phyloP scores from a whole-genome alignment of 345 rosid genomes.

The Salix caprea region DNA sequence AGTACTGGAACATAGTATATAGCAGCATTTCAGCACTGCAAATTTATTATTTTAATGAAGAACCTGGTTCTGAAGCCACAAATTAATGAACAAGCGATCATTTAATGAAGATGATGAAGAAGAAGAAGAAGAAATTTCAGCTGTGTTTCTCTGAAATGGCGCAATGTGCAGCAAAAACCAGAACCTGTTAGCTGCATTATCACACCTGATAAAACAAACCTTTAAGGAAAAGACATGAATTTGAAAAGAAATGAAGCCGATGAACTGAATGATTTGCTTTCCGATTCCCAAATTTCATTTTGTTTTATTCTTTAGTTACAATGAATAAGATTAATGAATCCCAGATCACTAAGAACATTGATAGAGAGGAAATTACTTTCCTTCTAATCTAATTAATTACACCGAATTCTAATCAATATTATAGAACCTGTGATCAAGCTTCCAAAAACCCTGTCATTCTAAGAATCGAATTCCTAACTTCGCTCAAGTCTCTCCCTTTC shows the following conservation, averaged over 20 bases:
- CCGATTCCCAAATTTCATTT: not conserved
- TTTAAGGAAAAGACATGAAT: not conserved
- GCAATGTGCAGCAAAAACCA: not conserved
- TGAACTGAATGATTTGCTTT: not conserved
- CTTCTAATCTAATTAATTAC: not conserved
- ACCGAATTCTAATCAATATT: not conserved
- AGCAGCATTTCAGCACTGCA: too few species aligned
- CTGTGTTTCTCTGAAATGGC: not conserved
- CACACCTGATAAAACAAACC: not conserved
- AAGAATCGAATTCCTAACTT: constrained; percentile 71
- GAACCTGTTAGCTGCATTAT: not conserved
- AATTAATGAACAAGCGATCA: too few species aligned
- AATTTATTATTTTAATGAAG: too few species aligned
- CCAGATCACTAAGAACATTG: not conserved
- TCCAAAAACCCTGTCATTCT: constrained; percentile 89
- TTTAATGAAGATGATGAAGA: too few species aligned
- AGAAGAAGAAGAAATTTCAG: not conserved
- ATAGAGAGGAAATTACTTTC: not conserved
- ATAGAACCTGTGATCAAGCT: constrained; percentile 15
- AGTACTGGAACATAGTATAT: not conserved
- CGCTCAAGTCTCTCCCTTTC: constrained; percentile 73
- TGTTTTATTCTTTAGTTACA: not conserved
- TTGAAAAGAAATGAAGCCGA: not conserved
- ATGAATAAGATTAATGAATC: not conserved
- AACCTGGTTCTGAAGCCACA: too few species aligned